These are phyloP conservation scores for Prunus kanzakura DNA, from an alignment of 306 rosid genomes.

Conservation along the genomic window DNA sequence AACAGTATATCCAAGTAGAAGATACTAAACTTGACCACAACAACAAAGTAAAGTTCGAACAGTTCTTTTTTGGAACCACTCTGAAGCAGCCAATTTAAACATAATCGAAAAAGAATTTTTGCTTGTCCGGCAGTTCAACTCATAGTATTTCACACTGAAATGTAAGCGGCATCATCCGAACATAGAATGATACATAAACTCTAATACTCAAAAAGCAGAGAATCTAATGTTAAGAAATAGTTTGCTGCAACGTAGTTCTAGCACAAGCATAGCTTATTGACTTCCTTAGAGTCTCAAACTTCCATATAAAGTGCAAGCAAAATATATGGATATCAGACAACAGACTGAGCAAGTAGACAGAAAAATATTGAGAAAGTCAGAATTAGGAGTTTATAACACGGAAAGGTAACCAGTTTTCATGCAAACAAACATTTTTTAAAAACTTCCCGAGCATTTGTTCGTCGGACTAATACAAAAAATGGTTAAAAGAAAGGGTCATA, in stretches of 20 bases:
- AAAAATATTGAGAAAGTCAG: background rate
- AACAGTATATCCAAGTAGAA: no score
- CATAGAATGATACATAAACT: background rate
- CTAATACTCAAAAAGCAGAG: background rate
- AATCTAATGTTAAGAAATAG: background rate
- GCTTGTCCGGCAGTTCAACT: background rate
- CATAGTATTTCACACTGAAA: background rate
- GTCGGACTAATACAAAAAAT: background rate
- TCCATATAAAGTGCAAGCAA: background rate
- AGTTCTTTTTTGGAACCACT: background rate
- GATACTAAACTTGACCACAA: background rate
- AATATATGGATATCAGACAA: background rate
- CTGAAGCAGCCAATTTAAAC: background rate
- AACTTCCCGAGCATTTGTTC: background rate
- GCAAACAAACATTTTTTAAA: background rate
- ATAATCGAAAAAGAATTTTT: background rate
- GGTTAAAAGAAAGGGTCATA: conserved; percentile 2
- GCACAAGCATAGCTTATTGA: background rate
- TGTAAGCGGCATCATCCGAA: background rate
- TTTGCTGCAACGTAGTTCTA: background rate
- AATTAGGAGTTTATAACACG: background rate
- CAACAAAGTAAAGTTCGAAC: background rate
- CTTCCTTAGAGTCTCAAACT: background rate
- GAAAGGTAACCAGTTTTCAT: background rate
- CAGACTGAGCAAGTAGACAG: background rate